These are phyloP conservation scores for Turritis glabra DNA, from an alignment of 345 rosid genomes.

Conservation along the genomic window DNA sequence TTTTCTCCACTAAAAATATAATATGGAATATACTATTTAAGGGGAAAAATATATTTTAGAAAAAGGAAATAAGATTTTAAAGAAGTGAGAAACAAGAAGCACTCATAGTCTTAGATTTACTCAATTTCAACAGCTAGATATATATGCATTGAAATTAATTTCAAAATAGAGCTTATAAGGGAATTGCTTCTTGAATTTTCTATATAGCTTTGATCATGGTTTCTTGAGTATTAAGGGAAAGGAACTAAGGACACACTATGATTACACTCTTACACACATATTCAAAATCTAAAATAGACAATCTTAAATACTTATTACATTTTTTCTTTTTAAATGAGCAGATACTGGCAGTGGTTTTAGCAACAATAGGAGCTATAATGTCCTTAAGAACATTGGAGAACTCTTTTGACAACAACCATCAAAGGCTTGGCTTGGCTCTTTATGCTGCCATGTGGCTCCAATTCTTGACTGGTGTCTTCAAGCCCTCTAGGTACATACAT, in stretches of 20 bases:
- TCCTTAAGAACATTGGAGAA: slow-evolving; percentile 77
- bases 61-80: neutral
- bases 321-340: slow-evolving; percentile 26
- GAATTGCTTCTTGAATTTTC: slow-evolving; percentile 15
- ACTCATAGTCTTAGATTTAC: slow-evolving; percentile 32
- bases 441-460: slow-evolving; percentile 84
- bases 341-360: slow-evolving; percentile 61
- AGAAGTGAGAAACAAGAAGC: slow-evolving; percentile 11
- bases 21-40: neutral
- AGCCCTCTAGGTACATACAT: slow-evolving; percentile 60
- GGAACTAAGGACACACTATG: slow-evolving; percentile 22
- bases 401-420: slow-evolving; percentile 75
- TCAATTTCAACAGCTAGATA: slow-evolving; percentile 31
- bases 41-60: neutral
- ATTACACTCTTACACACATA: slow-evolving; percentile 24
- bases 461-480: slow-evolving; percentile 55
- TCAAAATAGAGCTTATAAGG: slow-evolving; percentile 24
- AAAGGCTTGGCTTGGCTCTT: slow-evolving; percentile 67
- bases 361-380: slow-evolving; percentile 73
- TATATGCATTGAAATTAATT: slow-evolving; percentile 15
- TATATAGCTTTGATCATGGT: slow-evolving; percentile 36
- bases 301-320: neutral
- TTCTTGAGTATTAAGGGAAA: slow-evolving; percentile 39
- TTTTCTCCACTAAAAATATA: slow-evolving; percentile 23
- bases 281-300: neutral